phyloP scores from a whole-genome alignment of 106 monocot species.

The Alisma plantagoaquatica region DNA sequence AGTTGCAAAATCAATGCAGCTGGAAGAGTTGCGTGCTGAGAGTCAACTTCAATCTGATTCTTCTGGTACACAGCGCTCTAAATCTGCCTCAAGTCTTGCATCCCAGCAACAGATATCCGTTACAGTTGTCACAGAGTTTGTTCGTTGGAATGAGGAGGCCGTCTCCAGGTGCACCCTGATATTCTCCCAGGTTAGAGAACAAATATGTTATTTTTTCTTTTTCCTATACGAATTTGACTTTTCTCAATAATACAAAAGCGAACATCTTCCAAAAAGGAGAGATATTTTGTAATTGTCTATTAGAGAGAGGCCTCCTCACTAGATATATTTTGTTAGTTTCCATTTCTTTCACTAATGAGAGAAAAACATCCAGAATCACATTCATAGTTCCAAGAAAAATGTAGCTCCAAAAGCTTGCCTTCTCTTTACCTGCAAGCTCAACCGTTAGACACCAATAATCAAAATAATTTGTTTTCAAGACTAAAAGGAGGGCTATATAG shows the following conservation, averaged over 20 bases:
- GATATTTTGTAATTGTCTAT: background rate
- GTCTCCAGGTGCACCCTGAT: conserved; percentile 86
- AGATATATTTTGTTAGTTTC: too few species aligned
- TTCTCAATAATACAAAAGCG: too few species aligned
- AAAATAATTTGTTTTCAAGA: too few species aligned
- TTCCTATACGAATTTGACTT: too few species aligned
- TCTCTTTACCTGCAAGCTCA: too few species aligned
- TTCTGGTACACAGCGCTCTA: conserved; percentile 61
- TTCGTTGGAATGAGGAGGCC: conserved; percentile 98
- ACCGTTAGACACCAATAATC: too few species aligned
- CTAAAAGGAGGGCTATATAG: too few species aligned
- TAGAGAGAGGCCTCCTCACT: too few species aligned
- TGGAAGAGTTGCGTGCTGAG: conserved; percentile 82
- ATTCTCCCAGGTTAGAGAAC: conserved; percentile 62
- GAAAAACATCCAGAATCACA: too few species aligned
- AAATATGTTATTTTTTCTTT: conserved; percentile 1
- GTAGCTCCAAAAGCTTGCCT: too few species aligned
- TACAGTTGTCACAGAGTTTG: conserved; percentile 92
- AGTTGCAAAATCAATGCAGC: conserved; percentile 38
- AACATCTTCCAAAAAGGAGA: background rate
- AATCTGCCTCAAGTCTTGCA: conserved; percentile 35
- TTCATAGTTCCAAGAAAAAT: too few species aligned
- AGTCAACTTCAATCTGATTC: conserved; percentile 73
- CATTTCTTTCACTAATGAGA: too few species aligned
- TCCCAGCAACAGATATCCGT: conserved; percentile 90